Evolutionary conservation across 257 asterid species (phyloP).

Genomic region (Ehretia macrophylla): DNA sequence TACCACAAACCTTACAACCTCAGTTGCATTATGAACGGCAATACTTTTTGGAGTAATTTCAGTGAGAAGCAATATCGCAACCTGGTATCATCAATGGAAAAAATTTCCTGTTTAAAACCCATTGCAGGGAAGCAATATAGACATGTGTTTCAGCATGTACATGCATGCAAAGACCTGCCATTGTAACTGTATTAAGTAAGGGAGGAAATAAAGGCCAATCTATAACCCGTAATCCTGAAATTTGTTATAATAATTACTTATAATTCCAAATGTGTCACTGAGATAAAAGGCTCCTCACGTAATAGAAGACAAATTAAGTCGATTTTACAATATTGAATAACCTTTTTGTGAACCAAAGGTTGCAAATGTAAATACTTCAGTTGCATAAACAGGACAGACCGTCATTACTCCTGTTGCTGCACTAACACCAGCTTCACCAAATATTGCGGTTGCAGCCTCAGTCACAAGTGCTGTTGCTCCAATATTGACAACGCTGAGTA

Average conservation of each 20-base stretch:
- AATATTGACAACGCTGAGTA: slow-evolving; percentile 89
- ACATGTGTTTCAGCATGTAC: slow-evolving; percentile 1
- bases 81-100: slow-evolving; percentile 45
- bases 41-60: slow-evolving; percentile 98
- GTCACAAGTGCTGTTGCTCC: slow-evolving; percentile 97
- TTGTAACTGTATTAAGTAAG: slow-evolving; percentile 4
- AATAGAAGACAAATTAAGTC: no score
- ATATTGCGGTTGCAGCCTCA: slow-evolving; percentile 89
- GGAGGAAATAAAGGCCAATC: not conserved
- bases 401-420: slow-evolving; percentile 99
- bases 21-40: slow-evolving; percentile 98
- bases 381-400: slow-evolving; percentile 35
- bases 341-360: not conserved
- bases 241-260: not conserved
- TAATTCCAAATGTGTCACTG: not conserved
- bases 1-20: slow-evolving; percentile 97
- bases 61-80: slow-evolving; percentile 88
- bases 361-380: not conserved
- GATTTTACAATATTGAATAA: no score
- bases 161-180: slow-evolving; percentile 9
- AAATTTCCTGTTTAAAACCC: slow-evolving; percentile 12
- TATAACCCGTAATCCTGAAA: not conserved
- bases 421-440: slow-evolving; percentile 97
- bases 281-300: not conserved
- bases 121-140: slow-evolving; percentile 4